phyloP scores from a whole-genome alignment of 495 filamentous ascomycete species.

The Neurospora discreta region DNA sequence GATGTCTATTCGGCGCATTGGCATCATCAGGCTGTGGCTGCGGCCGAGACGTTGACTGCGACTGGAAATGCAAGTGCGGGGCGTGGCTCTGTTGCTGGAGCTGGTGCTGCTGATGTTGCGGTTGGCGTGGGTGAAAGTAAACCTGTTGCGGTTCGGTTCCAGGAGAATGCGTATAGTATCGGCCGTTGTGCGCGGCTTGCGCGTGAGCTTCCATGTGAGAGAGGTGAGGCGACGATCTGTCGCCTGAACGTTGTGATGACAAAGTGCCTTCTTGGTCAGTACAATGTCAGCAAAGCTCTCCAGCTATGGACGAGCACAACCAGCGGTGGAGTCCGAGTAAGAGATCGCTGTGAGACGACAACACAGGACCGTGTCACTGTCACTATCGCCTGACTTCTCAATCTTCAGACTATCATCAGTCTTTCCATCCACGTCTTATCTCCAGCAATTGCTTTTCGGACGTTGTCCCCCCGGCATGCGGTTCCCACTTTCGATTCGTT shows the following conservation, averaged over 20 bases:
- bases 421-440: not conserved
- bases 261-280: not conserved
- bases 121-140: slow-evolving; percentile 8
- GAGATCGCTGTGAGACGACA: not conserved
- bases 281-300: not conserved
- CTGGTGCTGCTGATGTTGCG: slow-evolving; percentile 4
- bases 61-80: slow-evolving; percentile 9
- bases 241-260: not conserved
- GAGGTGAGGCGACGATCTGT: not conserved
- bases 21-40: slow-evolving; percentile 6
- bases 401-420: not conserved
- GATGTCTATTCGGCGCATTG: slow-evolving; percentile 17
- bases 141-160: slow-evolving; percentile 17
- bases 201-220: slow-evolving; percentile 29
- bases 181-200: slow-evolving; percentile 6
- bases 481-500: not conserved
- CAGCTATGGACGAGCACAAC: not conserved
- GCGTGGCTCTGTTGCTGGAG: slow-evolving; percentile 9
- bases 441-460: not conserved
- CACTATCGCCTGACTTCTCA: not conserved
- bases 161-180: slow-evolving; percentile 5
- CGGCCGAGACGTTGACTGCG: slow-evolving; percentile 1
- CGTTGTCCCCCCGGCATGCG: not conserved
- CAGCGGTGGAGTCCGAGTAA: not conserved
- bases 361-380: not conserved